phyloP scores from a whole-genome alignment of 1,284 basidiomycete species.

The Earliella scabrosa region DNA sequence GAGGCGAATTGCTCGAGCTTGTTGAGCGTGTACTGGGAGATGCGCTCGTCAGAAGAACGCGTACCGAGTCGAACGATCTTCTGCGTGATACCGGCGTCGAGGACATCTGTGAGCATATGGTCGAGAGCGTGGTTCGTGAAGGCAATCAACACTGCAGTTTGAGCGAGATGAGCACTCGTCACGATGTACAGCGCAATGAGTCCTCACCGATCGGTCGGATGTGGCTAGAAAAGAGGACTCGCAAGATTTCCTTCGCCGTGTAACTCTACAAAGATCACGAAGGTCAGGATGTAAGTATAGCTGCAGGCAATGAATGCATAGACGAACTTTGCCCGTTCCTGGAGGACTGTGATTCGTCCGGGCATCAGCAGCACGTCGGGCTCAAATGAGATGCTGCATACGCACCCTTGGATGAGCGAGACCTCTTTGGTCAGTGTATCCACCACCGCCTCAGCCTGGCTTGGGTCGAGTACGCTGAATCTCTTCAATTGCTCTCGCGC shows the following conservation, averaged over 20 bases:
- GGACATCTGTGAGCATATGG: constrained; percentile 63
- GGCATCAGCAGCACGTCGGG: too few species aligned
- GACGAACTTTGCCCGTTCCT: constrained; percentile 81
- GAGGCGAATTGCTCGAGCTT: constrained; percentile 51
- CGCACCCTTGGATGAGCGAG: constrained; percentile 72
- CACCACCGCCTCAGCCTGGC: constrained; percentile 71
- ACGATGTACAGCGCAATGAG: too few species aligned
- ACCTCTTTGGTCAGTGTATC: constrained; percentile 63
- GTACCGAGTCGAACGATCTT: constrained; percentile 69
- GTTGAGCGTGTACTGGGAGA: constrained; percentile 60
- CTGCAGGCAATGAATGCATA: too few species aligned
- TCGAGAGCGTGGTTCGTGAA: constrained; percentile 82
- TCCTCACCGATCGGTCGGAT: constrained; percentile 37
- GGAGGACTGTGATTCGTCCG: constrained; percentile 63
- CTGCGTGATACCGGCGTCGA: constrained; percentile 63
- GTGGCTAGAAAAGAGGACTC: constrained; percentile 55
- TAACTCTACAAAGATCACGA: constrained; percentile 49
- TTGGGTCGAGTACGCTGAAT: constrained; percentile 60
- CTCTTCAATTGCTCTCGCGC: constrained; percentile 47
- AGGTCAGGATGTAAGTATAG: neutral
- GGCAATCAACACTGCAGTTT: constrained; percentile 71
- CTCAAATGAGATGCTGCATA: neutral
- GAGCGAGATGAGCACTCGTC: too few species aligned
- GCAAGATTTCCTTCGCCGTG: constrained; percentile 68
- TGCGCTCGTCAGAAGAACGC: constrained; percentile 60